Base-by-base conservation (phyloP, 352 stramenopile species). In the Phytopythium vexans region DNA sequence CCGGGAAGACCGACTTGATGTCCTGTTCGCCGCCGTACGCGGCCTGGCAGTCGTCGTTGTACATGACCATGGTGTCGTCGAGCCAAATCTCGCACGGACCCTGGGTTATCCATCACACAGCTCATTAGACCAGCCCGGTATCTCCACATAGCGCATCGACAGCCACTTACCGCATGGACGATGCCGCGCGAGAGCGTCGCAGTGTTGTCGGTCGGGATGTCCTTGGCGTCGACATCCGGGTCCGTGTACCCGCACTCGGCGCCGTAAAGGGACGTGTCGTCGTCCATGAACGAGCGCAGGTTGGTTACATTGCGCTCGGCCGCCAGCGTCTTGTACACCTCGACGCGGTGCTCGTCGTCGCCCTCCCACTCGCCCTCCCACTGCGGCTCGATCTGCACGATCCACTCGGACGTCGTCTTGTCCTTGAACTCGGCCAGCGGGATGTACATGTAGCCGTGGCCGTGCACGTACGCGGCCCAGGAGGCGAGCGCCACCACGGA, bases 361-460 rank as follows among this genome's bases (percentile, higher is more conserved):
- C 49, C 60, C 33, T 69, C 45, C 60, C 64, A 70, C 32, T 67
- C 64, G 1, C 64, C 61, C 0, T 55, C 50, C 55, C 56, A 72
- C 16, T 69, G 60, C 9, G 60, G 64, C 3, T 60, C 49, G 34
- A 69, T 72, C 52, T 70, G 57, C 27, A 70, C 61, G 39, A 73
- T 49, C 57, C 57, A 73, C 27, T 61, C 51, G 5, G 64, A 72
- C n/a, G 50, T 72, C 11, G 35, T 60, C 4, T 46, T 50, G 42
- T 56, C 56, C 3, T 31, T 49, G 40, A 72, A 72, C 46, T 72
- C 64, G 27, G 64, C 43, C 48, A 64, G 15, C 21, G 64, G 64
- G 36, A 70, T 66, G 41, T 72, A 60, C 60, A 72, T 69, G 56
- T 72, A 70, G n/a, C 60, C 64, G 42, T 72, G 60, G 4, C 52